Evolutionary conservation across 1,139 yeast genomes (phyloP), one percentile per base, ranked within the genome.

Genomic region (Petasospora rhodanensis): DNA sequence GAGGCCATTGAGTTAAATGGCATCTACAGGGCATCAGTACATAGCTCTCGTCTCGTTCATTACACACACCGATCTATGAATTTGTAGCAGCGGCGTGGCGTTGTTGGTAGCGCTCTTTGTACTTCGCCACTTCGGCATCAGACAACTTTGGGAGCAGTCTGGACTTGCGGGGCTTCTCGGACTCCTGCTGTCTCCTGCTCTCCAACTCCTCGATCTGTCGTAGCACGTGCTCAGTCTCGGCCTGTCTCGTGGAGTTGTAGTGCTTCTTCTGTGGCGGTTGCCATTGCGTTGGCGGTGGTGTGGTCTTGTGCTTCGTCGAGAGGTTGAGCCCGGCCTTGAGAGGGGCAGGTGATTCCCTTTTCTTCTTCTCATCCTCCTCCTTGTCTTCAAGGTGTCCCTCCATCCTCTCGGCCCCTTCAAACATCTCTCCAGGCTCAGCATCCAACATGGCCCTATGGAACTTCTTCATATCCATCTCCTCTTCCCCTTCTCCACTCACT

Each of bases 101-200:
- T 19, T 29, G 26, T 7, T 31, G 16, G 18, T 35, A 31, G 2
- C 33, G 24, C n/a, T 14, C 13, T 21, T 29, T 38, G 18, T 40
- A 43, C 8, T 22, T 31, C 8, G 36, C 27, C 5, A 46, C 20
- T 10, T 34, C 44, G 5, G 28, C 22, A 2, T 30, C 30, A 5
- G 49, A 25, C 8, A 43, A 23, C 8, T 22, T 34, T 2, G 51
- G 51, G 10, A 46, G 24, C 3, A 47, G 31, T 30, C 38, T 32
- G 11, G 47, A 46, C 19, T 29, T 36, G 4, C 9, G 9, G 6
- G 25, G 18, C 17, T 18, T 21, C 6, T n/a, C n/a, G n/a, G n/a
- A n/a, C 13, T 18, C 19, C 14, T 18, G 22, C 4, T 12, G 22
- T n/a, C 24, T 19, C 21, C 19, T 23, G 24, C 18, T 11, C 19